Evolutionary conservation across 2,329 filamentous ascomycete species (phyloP).

Genomic region (Pseudogymnoascus sp.): DNA sequence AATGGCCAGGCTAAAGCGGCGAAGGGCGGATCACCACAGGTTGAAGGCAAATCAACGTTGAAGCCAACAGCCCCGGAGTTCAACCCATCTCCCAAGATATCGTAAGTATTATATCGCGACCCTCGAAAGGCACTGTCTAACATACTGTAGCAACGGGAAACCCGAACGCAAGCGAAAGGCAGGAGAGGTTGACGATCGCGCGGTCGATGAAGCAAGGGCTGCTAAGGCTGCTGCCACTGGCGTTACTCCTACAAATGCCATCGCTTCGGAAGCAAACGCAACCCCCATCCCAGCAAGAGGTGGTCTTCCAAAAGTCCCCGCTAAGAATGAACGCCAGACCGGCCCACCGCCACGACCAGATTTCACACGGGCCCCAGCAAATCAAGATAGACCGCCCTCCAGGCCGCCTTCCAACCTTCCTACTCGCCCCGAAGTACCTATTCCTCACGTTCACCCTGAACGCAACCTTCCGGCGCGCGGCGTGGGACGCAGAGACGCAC

Average conservation of each 20-base stretch:
- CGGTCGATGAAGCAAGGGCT: constrained; percentile 57
- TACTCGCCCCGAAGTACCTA: constrained; percentile 27
- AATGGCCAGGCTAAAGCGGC: constrained; percentile 14
- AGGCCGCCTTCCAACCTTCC: constrained; percentile 22
- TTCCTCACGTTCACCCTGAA: constrained; percentile 22
- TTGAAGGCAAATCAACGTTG: constrained; percentile 36
- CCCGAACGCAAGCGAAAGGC: constrained; percentile 23
- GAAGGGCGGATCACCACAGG: constrained; percentile 1
- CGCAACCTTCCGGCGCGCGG: constrained; percentile 25
- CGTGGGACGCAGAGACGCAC: constrained; percentile 26
- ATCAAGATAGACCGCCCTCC: neutral
- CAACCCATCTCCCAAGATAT: constrained; percentile 43
- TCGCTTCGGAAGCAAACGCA: constrained; percentile 11
- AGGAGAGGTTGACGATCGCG: constrained; percentile 62
- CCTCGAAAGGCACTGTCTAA: neutral
- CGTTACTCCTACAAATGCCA: neutral
- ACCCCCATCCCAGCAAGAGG: neutral
- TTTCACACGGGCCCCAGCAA: neutral
- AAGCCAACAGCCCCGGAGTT: constrained; percentile 59
- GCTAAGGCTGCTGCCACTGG: constrained; percentile 14
- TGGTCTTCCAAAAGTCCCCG: neutral
- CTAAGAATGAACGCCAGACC: neutral
- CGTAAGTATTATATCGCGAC: constrained; percentile 20
- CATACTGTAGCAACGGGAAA: neutral
- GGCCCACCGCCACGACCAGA: neutral